Evolutionary conservation across 1,139 yeast species (phyloP).

Genomic region (Scheffersomyces lignicola): DNA sequence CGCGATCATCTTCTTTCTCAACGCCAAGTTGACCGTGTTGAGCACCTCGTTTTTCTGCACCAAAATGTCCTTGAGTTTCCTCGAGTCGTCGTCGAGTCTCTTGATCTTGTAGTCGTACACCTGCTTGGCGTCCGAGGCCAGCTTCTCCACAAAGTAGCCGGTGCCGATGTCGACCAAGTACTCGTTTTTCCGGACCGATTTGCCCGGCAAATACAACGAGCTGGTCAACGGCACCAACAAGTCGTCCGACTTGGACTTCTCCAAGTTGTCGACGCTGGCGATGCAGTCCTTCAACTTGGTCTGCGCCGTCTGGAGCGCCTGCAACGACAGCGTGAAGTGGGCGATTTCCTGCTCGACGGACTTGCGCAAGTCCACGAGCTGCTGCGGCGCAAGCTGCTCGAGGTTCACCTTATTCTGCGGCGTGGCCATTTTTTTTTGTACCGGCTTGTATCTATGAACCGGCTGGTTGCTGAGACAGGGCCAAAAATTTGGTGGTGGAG

Average conservation of each 20-base stretch:
- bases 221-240: constrained; percentile 86
- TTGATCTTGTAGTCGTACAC: constrained; percentile 76
- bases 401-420: constrained; percentile 50
- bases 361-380: constrained; percentile 78
- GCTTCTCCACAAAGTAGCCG: constrained; percentile 89
- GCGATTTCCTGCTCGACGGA: constrained; percentile 84
- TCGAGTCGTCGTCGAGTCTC: constrained; percentile 71
- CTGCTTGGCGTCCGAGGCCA: constrained; percentile 60
- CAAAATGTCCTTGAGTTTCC: constrained; percentile 72
- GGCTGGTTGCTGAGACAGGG: background rate
- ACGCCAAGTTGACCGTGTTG: constrained; percentile 53
- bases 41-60: constrained; percentile 59
- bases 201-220: constrained; percentile 88
- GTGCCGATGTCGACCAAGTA: constrained; percentile 96
- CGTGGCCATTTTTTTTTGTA: constrained; percentile 12
- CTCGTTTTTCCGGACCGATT: constrained; percentile 56
- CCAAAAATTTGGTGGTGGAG: background rate
- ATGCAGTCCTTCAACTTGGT: constrained; percentile 81
- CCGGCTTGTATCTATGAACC: background rate
- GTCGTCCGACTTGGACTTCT: constrained; percentile 39
- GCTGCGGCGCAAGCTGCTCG: constrained; percentile 74
- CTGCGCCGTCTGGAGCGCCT: constrained; percentile 83
- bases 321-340: constrained; percentile 81
- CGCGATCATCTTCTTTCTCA: constrained; percentile 46
- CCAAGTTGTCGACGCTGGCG: constrained; percentile 61